Conservation (phyloP, 139 green algal genomes). For the Coelastrella sp. region DNA sequence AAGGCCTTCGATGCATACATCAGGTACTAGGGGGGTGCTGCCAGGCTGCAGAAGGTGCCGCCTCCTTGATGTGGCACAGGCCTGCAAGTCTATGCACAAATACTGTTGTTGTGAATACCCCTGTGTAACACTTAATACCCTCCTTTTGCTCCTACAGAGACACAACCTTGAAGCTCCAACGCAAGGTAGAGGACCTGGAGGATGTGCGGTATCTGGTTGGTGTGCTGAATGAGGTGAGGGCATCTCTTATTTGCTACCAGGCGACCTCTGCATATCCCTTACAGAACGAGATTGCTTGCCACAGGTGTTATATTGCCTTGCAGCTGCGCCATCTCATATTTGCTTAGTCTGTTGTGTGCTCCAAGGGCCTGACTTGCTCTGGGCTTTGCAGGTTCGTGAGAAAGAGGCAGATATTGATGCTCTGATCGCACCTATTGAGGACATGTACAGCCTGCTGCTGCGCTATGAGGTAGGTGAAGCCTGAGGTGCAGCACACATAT, state of each 20-base stretch:
- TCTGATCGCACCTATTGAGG: conserved; percentile 91
- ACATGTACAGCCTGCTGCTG: conserved; percentile 92
- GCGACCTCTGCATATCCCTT: neutral
- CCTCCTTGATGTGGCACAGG: neutral
- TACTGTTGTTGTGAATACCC: no score
- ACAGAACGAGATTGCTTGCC: neutral
- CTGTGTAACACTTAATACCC: neutral
- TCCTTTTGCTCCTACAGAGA: conserved; percentile 55
- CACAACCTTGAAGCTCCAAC: conserved; percentile 85
- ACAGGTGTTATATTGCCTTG: neutral
- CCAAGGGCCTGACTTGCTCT: no score
- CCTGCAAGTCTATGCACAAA: no score
- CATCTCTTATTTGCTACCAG: neutral
- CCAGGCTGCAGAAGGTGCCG: neutral
- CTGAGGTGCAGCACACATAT: neutral
- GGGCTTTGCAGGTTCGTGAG: conserved; percentile 72
- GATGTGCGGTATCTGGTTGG: conserved; percentile 87
- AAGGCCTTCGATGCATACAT: conserved; percentile 91
- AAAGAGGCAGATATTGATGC: conserved; percentile 90
- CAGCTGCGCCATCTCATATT: no score
- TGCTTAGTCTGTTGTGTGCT: no score
- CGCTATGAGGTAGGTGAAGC: conserved; percentile 73
- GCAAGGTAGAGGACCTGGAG: conserved; percentile 89
- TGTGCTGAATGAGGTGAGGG: conserved; percentile 82
- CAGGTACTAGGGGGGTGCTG: conserved; percentile 40